Evolutionary conservation across 1,284 basidiomycete genomes (phyloP), one percentile per base, ranked within the genome.

Genomic region (Irpex rosettiformis): DNA sequence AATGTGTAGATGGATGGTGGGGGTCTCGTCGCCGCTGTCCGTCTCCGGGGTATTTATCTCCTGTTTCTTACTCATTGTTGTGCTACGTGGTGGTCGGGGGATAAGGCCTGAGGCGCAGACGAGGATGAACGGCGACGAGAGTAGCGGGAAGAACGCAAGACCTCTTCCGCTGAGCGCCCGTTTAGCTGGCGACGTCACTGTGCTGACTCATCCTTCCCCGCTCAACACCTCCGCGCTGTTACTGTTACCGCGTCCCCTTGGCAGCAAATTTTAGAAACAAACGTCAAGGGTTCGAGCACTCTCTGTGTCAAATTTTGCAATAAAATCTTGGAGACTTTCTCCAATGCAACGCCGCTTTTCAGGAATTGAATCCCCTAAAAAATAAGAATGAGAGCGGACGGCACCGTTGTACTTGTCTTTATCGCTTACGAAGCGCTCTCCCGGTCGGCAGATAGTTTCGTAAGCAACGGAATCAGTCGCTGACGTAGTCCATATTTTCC

Each of bases 31-130:
- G 25, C 48, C 48, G 27, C 48, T 51, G 11, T 51, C 48, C 18
- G 48, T 27, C 1, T 29, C 48, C 10, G 48, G 21, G 25, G 48
- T 51, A 51, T 28, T 51, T 51, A 51, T 51, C n/a, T 18, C 48
- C 27, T 51, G 1, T 24, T 13, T 8, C 18, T 47, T 47, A 47
- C 42, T 64, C 62, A 45, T 70, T 66, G 58, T 61, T 65, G 67
- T 69, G 48, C 64, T 11, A 51, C 10, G 21, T 13, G 22, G 48
- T n/a, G 18, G 13, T 29, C 27, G 48, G 25, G n/a, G 33, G 33
- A 40, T n/a, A 40, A 40, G 33, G n/a, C n/a, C n/a, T n/a, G n/a
- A n/a, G n/a, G 33, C 33, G 33, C 11, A n/a, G 33, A 40, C 33
- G n/a, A n/a, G 13, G 33, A 11, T 40, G 33, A 40, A 40, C 33